phyloP scores from a whole-genome alignment of 2,329 filamentous ascomycete genomes.

The Colletotrichum karsti region DNA sequence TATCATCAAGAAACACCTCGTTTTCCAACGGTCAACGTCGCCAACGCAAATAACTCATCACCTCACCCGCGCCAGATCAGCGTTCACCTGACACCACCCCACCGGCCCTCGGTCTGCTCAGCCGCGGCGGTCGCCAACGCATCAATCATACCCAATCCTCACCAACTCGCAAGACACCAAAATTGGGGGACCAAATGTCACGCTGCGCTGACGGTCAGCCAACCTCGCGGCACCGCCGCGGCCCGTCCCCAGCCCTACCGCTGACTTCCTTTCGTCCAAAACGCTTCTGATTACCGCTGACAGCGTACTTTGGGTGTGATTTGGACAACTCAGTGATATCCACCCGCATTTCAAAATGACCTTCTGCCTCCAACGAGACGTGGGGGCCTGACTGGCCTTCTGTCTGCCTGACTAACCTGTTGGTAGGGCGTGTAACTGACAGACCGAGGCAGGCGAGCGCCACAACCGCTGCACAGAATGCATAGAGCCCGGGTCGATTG shows the following conservation, averaged over 20 bases:
- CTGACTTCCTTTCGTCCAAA: neutral
- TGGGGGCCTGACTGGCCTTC: conserved; percentile 3
- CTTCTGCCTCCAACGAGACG: neutral
- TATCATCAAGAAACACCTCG: neutral
- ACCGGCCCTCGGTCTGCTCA: conserved; percentile 11
- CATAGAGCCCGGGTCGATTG: neutral
- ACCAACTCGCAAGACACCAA: neutral
- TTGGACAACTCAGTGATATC: neutral
- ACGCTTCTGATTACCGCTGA: conserved; percentile 1
- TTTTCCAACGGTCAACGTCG: neutral
- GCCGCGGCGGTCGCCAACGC: conserved; percentile 25
- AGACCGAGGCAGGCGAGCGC: conserved; percentile 9
- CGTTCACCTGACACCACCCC: conserved; percentile 4
- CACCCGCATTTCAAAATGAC: neutral
- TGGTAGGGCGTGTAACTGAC: neutral
- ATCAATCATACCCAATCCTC: conserved; percentile 22
- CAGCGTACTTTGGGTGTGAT: neutral
- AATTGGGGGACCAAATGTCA: conserved; percentile 6
- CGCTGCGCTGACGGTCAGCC: conserved; percentile 20
- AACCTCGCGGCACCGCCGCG: neutral
- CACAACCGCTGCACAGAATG: neutral
- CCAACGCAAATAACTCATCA: neutral
- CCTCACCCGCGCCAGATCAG: neutral
- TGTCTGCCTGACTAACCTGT: neutral
- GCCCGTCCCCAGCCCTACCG: conserved; percentile 19